Percentiles rank a stretch among this genome's conserved stretches.
Conservation (phyloP, 1,284 basidiomycete genomes). For the Prillingera fragicola region DNA sequence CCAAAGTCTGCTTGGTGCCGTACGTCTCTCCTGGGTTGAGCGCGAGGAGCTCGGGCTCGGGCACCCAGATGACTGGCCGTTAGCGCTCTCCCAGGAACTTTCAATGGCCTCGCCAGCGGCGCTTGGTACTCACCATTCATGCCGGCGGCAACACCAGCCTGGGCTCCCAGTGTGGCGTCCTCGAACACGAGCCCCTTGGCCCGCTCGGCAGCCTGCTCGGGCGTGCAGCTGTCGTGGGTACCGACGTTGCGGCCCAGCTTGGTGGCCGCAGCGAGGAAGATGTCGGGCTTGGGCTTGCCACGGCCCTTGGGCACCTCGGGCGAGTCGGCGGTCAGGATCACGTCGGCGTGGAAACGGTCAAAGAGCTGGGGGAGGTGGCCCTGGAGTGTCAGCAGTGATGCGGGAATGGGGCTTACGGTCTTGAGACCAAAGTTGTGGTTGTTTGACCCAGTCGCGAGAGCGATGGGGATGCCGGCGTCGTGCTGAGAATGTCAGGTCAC, state of each 20-base stretch:
- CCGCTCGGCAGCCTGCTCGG: slow-evolving; percentile 34
- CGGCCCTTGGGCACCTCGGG: slow-evolving; percentile 41
- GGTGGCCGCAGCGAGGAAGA: slow-evolving; percentile 47
- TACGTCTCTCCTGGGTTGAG: slow-evolving; percentile 38
- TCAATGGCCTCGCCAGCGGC: not conserved
- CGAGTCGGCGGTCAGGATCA: slow-evolving; percentile 45
- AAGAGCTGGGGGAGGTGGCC: slow-evolving; percentile 47
- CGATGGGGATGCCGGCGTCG: slow-evolving; percentile 43
- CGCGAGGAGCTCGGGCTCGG: slow-evolving; percentile 39
- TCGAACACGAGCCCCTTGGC: slow-evolving; percentile 46
- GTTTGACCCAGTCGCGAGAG: slow-evolving; percentile 47
- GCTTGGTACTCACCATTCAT: slow-evolving; percentile 42
- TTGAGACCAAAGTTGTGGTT: slow-evolving; percentile 34
- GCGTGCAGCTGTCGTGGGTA: slow-evolving; percentile 27
- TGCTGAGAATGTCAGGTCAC: slow-evolving; percentile 19
- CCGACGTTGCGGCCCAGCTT: slow-evolving; percentile 45
- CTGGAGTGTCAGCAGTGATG: slow-evolving; percentile 9
- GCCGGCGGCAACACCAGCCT: slow-evolving; percentile 45
- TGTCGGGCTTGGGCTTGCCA: slow-evolving; percentile 47
- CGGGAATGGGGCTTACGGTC: slow-evolving; percentile 29
- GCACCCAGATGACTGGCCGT: slow-evolving; percentile 46
- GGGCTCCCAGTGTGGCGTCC: slow-evolving; percentile 43
- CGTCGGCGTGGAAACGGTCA: slow-evolving; percentile 36
- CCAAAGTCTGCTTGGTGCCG: slow-evolving; percentile 39
- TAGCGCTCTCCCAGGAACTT: not conserved